Evolutionary conservation across 768 basidiomycete genomes (phyloP).

Genomic region (Lactarius indigo): DNA sequence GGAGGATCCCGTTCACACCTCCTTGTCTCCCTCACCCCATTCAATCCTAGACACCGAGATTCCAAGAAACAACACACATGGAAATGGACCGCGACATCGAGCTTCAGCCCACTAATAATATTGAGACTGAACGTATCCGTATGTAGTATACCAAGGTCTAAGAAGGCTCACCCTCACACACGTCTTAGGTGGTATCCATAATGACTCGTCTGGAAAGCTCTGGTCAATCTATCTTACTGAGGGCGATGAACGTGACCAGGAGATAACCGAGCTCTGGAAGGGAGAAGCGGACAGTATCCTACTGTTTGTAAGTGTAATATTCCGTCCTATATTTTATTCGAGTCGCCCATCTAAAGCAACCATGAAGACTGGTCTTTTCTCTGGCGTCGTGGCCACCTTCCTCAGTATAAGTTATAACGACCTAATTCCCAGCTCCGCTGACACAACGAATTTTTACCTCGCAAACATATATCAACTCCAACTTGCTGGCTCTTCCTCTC

Average conservation of each 20-base stretch:
- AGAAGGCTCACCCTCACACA: background rate
- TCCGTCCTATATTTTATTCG: background rate
- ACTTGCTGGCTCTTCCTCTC: no score
- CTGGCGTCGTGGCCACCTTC: background rate
- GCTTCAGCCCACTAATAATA: no score
- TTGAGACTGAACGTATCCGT: background rate
- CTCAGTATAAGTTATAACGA: background rate
- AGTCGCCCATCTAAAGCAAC: no score
- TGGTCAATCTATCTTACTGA: slow-evolving; percentile 1
- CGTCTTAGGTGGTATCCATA: background rate
- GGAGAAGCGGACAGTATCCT: background rate
- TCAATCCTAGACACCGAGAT: background rate
- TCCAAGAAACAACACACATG: no score
- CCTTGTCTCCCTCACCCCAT: background rate
- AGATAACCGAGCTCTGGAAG: background rate
- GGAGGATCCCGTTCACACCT: background rate
- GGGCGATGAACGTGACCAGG: background rate
- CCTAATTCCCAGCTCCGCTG: background rate
- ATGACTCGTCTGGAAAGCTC: background rate
- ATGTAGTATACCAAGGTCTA: background rate
- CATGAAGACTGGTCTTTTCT: slow-evolving; percentile 8
- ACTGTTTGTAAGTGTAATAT: background rate
- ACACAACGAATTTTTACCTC: background rate
- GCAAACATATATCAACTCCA: background rate
- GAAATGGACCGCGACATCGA: no score